A percentile compares a stretch with the other conserved stretches of the same genome.
Evolutionary conservation across 805 yeast genomes (phyloP).

Genomic region (Dipodascopsis uninucleata): DNA sequence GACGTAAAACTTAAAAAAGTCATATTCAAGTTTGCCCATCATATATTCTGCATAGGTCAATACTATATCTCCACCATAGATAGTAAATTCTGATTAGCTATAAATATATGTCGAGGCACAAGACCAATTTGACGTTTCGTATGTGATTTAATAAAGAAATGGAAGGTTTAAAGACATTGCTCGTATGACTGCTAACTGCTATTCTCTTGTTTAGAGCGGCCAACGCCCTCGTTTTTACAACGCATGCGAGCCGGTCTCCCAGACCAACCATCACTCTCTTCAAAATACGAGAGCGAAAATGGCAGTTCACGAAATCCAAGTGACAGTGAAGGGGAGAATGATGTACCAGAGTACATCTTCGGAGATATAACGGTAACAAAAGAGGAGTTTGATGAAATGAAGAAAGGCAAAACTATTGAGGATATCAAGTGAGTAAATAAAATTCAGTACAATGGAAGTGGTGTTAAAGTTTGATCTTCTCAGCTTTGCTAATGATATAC

Average conservation of each 20-base stretch:
- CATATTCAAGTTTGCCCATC: too few relatives aligned
- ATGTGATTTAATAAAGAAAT: too few relatives aligned
- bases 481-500: too few relatives aligned
- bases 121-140: too few relatives aligned
- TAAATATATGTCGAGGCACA: too few relatives aligned
- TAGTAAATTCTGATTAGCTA: too few relatives aligned
- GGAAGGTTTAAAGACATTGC: too few relatives aligned
- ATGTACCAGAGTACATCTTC: constrained; percentile 17
- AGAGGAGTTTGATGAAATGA: constrained; percentile 19
- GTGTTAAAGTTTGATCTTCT: too few relatives aligned
- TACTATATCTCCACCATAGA: too few relatives aligned
- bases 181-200: too few relatives aligned
- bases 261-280: constrained; percentile 12
- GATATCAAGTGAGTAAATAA: constrained; percentile 10
- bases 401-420: constrained; percentile 11
- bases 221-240: constrained; percentile 20
- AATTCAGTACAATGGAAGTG: not conserved
- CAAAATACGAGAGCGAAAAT: constrained; percentile 1
- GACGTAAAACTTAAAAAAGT: too few relatives aligned
- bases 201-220: constrained; percentile 1
- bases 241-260: constrained; percentile 19
- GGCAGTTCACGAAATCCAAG: not conserved
- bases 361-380: constrained; percentile 18
- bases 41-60: too few relatives aligned
- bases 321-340: constrained; percentile 6